These are phyloP conservation scores for Ogataea neopini DNA, from an alignment of 805 yeast genomes.

Conservation along the genomic window DNA sequence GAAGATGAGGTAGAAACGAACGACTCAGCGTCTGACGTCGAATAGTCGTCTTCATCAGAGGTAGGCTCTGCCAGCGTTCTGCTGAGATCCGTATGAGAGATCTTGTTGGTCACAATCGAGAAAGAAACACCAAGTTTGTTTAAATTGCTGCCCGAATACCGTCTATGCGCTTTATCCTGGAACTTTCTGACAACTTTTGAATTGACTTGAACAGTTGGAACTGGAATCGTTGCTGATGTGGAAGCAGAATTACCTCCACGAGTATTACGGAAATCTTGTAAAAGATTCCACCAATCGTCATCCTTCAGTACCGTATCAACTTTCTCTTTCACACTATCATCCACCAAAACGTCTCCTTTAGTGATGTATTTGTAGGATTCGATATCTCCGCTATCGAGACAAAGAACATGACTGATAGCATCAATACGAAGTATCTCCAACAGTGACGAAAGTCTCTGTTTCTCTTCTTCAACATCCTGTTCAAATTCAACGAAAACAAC, in stretches of 20 bases:
- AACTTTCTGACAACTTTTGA: constrained; percentile 31
- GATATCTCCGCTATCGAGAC: constrained; percentile 58
- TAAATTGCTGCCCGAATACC: constrained; percentile 60
- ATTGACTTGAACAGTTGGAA: constrained; percentile 25
- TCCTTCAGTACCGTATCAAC: constrained; percentile 43
- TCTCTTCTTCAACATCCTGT: constrained; percentile 72
- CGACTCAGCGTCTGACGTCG: constrained; percentile 29
- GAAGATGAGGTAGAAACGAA: constrained; percentile 22
- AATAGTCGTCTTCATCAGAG: constrained; percentile 29
- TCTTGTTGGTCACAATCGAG: constrained; percentile 66
- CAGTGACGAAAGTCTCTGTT: constrained; percentile 57
- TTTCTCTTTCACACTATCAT: constrained; percentile 21
- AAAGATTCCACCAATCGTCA: constrained; percentile 88
- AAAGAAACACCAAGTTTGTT: constrained; percentile 79
- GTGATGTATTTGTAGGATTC: constrained; percentile 73
- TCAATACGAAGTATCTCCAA: constrained; percentile 79
- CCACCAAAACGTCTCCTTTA: constrained; percentile 54
- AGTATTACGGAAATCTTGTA: constrained; percentile 54
- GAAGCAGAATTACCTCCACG: background rate
- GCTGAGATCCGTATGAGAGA: constrained; percentile 38
- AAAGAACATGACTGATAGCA: constrained; percentile 75
- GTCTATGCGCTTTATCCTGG: constrained; percentile 36
- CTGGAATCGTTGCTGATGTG: constrained; percentile 3
- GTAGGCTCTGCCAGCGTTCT: constrained; percentile 25
- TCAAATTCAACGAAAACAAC: constrained; percentile 85